These are phyloP conservation scores for Xylaria sp. DNA, from an alignment of 495 filamentous ascomycete species.

Conservation along the genomic window DNA sequence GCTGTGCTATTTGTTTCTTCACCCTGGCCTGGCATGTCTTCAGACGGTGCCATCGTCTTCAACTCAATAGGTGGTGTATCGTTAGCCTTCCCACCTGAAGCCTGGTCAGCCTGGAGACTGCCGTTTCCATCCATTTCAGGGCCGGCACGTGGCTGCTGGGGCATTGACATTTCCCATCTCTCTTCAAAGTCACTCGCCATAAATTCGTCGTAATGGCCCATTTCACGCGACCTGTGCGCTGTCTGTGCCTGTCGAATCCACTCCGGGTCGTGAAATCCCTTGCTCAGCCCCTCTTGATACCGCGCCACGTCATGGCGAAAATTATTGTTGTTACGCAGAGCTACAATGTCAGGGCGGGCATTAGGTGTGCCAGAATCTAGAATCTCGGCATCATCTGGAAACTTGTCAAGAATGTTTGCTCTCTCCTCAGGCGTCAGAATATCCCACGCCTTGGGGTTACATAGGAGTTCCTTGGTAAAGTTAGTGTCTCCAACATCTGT, in stretches of 20 bases:
- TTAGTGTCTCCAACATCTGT: slow-evolving; percentile 12
- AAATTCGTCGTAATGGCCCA: slow-evolving; percentile 73
- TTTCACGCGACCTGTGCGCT: slow-evolving; percentile 66
- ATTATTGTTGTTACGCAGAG: slow-evolving; percentile 51
- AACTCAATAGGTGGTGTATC: background rate
- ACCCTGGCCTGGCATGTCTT: background rate
- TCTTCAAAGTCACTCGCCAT: slow-evolving; percentile 70
- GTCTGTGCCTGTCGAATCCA: slow-evolving; percentile 71
- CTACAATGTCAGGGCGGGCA: slow-evolving; percentile 44
- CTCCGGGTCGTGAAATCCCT: slow-evolving; percentile 67
- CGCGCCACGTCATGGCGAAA: slow-evolving; percentile 53
- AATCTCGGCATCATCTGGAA: slow-evolving; percentile 58
- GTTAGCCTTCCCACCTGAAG: background rate
- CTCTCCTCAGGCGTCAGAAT: slow-evolving; percentile 62
- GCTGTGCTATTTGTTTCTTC: background rate
- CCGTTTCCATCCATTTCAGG: background rate
- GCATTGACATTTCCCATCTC: slow-evolving; percentile 72
- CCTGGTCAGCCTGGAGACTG: background rate
- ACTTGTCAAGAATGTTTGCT: slow-evolving; percentile 58
- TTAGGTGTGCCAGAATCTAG: slow-evolving; percentile 39
- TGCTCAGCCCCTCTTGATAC: slow-evolving; percentile 60
- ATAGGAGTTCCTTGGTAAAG: slow-evolving; percentile 58
- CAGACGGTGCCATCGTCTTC: background rate
- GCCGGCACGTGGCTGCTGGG: slow-evolving; percentile 1
- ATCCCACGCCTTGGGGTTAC: slow-evolving; percentile 64